Evolutionary conservation across 2,329 filamentous ascomycete genomes (phyloP), one percentile per base, ranked within the genome.

Genomic region (Acarospora socialis): DNA sequence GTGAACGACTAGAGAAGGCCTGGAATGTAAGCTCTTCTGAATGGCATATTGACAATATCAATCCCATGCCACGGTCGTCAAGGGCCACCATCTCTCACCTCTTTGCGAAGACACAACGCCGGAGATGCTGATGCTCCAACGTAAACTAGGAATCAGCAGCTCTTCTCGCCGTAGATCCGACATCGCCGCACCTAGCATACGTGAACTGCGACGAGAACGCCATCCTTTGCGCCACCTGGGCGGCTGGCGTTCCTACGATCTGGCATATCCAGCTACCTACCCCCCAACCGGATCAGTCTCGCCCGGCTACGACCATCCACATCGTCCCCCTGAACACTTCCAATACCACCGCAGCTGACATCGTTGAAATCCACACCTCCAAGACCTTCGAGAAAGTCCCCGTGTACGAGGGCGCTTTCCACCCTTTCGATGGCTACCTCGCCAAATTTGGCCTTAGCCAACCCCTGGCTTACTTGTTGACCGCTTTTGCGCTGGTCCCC

Each of bases 161-260:
- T 20, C 49, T 73, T 31, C 60, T 77, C 35, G 54, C 67, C 24
- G 63, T 63, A 4, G 60, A 64, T 37, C 57, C 63, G 4, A 65
- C 61, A 34, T 54, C 67, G 21, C 73, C 73, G 18, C 60, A 67
- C 34, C 65, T 77, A 29, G 73, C 61, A 18, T 51, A 60, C 38
- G 44, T 77, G 39, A 60, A 77, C 53, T 77, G 73, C 50, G 73
- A 77, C 43, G 48, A 55, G 20, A 57, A 76, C 35, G 55, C 56
- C 26, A 54, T 73, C 16, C 63, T 77, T 27, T 77, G 73, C 59
- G 63, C 72, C 41, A 59, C 64, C 33, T 75, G 70, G 72, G 64
- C 64, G 19, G 58, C 67, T 28, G 61, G 60, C 36, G 59, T 70
- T 29, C 71, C 73, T 2, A 57, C 60, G 17, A 49, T 75, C 43